Base-by-base conservation (phyloP, 441 rosid genomes). In the Biscutella auriculata region DNA sequence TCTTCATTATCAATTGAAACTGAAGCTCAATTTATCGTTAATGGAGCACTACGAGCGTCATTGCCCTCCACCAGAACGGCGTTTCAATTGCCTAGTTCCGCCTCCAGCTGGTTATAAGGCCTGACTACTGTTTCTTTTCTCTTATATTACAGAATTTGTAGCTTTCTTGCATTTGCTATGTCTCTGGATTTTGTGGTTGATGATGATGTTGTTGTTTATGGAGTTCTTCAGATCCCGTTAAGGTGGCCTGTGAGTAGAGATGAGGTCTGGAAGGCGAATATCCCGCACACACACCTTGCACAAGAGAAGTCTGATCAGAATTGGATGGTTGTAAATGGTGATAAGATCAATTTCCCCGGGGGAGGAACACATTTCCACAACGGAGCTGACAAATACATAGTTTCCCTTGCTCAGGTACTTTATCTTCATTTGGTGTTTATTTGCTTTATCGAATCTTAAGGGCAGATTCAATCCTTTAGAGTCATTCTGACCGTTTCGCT, bases 311-410 rank as follows among this genome's bases (percentile, higher is more conserved):
- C 99, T 65, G 97, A 89, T 73, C 99, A 93, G 72, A 93, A 93
- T 60, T 93, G 99, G 99, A 93, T 93, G 99, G 88, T 83, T 75
- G 97, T 93, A 2, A 85, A 83, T 80, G 97, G 97, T 35, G 93
- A 87, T 15, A 93, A 85, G 73, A 89, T 93, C 34, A 65, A 65
- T 19, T 93, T 93, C 70, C 97, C 99, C 25, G 99, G 99, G 15
- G 99, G 99, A 42, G 99, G 99, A 68, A 93, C 99, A 27, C 99
- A 93, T 78, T 93, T 93, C 63, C 99, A 93, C 78, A 81, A 93
- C 42, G 99, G 99, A 71, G 99, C 99, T 67, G 99, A 79, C 77
- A 92, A 92, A 72, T 92, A 92, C 77, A 92, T 92, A 21, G 73
- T 77, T 45, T 76, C 95, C 42, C 81, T 92, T 61, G 91, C 96